Conservation (phyloP, 148 eudicot genomes). For the Chenopodium album region DNA sequence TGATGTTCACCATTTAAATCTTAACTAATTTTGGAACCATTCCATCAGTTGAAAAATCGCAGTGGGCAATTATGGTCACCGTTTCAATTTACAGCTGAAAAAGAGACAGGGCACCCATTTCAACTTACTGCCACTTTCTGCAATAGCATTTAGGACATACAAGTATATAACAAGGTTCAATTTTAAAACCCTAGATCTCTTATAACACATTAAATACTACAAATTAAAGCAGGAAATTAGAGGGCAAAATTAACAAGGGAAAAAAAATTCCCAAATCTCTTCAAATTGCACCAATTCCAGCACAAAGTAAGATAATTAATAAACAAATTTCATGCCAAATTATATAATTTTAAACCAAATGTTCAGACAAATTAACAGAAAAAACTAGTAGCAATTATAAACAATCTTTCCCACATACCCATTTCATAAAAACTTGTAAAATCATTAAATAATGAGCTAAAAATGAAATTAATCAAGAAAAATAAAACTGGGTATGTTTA, state of each 20-base stretch:
- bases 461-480: background rate
- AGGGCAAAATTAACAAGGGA: background rate
- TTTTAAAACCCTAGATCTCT: conserved; percentile 8
- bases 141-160: background rate
- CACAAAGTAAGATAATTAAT: background rate
- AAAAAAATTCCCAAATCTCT: background rate
- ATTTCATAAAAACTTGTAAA: background rate
- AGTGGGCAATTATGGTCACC: background rate
- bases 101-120: background rate
- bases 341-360: background rate
- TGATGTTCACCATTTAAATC: background rate
- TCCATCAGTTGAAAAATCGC: background rate
- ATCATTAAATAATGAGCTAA: background rate
- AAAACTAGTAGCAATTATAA: background rate
- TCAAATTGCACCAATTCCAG: background rate
- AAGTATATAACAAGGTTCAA: background rate
- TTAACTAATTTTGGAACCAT: background rate
- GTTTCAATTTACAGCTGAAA: background rate
- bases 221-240: background rate
- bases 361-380: background rate
- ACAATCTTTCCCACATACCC: background rate
- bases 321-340: background rate
- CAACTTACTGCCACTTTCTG: background rate
- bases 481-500: background rate
- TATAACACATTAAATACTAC: conserved; percentile 2